Base-by-base conservation (phyloP, 2,329 filamentous ascomycete species). In the Plenodomus tracheiphilus region DNA sequence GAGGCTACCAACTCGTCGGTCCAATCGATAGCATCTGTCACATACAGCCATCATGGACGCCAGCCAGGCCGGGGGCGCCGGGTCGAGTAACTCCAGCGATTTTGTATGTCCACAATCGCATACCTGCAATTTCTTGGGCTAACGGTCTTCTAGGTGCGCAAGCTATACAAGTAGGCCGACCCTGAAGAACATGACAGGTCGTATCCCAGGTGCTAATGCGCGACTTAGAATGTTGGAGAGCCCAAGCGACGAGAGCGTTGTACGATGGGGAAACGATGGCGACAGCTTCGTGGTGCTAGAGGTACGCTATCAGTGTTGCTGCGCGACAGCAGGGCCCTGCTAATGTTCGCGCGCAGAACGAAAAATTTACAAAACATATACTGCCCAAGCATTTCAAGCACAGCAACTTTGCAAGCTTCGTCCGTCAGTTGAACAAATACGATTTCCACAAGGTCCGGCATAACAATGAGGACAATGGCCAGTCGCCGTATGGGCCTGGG, bases 381-480 rank as follows among this genome's bases (percentile, higher is more conserved):
- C 84, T 99, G 15, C 94, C 94, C 2, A 97, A 97, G 71, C 91
- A 97, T 67, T 99, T 99, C 80, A 99, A 99, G 75, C 94, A 97
- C 76, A 96, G 91, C 82, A 97, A 97, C 73, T 97, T 97, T 77
- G 92, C 92, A 25, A 96, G 91, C 74, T 97, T 97, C 70, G 92
- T 97, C 49, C 88, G 92, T 41, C 92, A 97, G 72, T 78, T 97
- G 49, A 97, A 97, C 78, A 97, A 97, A 72, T 97, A 96, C 73
- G 92, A 96, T 70, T 99, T 99, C 64, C 94, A 99, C 79, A 99
- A 99, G 79, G 92, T 97, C 56, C 85, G 94, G 58, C 89, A 88
- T 67, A 89, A 92, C 65, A 95, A 91, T 59, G 91, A 96, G 68
- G 91, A 95, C 66, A 90, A 83, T 63, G 88, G 87, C 20, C 83